Evolutionary conservation across 2,329 filamentous ascomycete genomes (phyloP).

Genomic region (Rhynchosporium secalis): DNA sequence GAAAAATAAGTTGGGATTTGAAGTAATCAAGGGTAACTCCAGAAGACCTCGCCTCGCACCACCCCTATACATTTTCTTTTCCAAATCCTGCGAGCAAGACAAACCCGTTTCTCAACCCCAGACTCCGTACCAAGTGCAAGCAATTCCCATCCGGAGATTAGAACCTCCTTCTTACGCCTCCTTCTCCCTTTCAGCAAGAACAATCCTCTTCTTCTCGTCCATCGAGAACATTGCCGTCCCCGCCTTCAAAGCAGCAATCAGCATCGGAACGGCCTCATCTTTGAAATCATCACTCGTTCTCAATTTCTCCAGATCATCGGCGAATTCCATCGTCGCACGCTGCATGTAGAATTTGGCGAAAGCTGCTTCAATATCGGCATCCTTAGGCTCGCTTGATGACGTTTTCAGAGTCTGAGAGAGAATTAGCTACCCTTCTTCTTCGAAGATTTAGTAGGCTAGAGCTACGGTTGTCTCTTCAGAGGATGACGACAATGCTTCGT

Average conservation of each 20-base stretch:
- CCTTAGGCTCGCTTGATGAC: conserved; percentile 13
- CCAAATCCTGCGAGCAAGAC: neutral
- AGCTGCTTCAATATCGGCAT: conserved; percentile 29
- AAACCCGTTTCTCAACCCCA: neutral
- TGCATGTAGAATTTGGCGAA: conserved; percentile 71
- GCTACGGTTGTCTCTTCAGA: neutral
- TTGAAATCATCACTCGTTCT: conserved; percentile 71
- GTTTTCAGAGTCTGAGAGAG: neutral
- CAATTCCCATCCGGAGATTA: neutral
- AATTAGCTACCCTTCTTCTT: neutral
- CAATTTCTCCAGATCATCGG: conserved; percentile 72
- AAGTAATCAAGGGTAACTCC: too few species aligned
- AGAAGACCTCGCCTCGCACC: too few species aligned
- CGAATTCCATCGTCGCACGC: conserved; percentile 67
- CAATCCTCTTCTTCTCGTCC: conserved; percentile 49
- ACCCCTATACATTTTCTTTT: too few species aligned
- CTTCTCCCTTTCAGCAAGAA: conserved; percentile 23
- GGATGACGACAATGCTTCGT: conserved; percentile 7
- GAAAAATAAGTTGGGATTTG: too few species aligned
- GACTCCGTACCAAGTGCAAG: neutral
- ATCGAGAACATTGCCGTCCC: conserved; percentile 61
- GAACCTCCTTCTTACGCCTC: neutral
- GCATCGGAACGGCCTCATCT: conserved; percentile 60
- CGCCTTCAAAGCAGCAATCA: conserved; percentile 68
- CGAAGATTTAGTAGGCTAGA: neutral